phyloP scores from a whole-genome alignment of 2,329 filamentous ascomycete species.

The Leptographium galeiforme region DNA sequence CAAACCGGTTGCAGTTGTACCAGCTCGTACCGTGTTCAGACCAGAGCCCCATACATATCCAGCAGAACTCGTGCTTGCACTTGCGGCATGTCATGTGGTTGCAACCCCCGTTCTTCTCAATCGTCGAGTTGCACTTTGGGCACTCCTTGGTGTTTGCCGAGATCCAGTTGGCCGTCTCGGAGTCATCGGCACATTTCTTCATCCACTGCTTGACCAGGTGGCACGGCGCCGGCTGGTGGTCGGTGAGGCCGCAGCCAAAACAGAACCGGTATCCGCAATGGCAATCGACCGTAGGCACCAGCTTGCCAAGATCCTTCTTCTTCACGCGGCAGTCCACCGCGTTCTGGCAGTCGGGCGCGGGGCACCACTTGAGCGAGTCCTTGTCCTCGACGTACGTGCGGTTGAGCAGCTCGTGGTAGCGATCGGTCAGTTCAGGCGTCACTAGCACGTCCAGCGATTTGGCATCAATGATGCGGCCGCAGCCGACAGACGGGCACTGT shows the following conservation, averaged over 20 bases:
- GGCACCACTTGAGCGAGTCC: slow-evolving; percentile 92
- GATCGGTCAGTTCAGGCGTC: slow-evolving; percentile 35
- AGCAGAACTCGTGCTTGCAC: slow-evolving; percentile 94
- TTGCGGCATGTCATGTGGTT: slow-evolving; percentile 98
- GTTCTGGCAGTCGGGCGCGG: slow-evolving; percentile 91
- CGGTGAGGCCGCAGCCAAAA: slow-evolving; percentile 79
- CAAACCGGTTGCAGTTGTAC: slow-evolving; percentile 98
- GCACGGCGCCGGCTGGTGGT: slow-evolving; percentile 91
- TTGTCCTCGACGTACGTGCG: slow-evolving; percentile 96
- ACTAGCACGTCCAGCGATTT: slow-evolving; percentile 72
- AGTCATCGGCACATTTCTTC: slow-evolving; percentile 97
- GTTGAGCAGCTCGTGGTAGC: slow-evolving; percentile 78
- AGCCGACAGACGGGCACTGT: slow-evolving; percentile 79
- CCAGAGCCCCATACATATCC: slow-evolving; percentile 99
- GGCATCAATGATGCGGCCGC: slow-evolving; percentile 82
- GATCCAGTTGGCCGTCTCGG: slow-evolving; percentile 98
- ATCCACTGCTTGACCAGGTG: slow-evolving; percentile 86
- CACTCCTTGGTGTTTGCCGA: slow-evolving; percentile 98
- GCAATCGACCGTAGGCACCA: slow-evolving; percentile 86
- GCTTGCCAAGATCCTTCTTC: slow-evolving; percentile 67
- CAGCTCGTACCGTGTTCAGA: slow-evolving; percentile 96
- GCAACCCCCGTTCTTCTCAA: slow-evolving; percentile 96
- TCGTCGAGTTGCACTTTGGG: slow-evolving; percentile 88
- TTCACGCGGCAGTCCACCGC: slow-evolving; percentile 82
- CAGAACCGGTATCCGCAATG: slow-evolving; percentile 79